phyloP scores from a whole-genome alignment of 148 eudicot genomes.

The Amaranthus hypochondriacus region DNA sequence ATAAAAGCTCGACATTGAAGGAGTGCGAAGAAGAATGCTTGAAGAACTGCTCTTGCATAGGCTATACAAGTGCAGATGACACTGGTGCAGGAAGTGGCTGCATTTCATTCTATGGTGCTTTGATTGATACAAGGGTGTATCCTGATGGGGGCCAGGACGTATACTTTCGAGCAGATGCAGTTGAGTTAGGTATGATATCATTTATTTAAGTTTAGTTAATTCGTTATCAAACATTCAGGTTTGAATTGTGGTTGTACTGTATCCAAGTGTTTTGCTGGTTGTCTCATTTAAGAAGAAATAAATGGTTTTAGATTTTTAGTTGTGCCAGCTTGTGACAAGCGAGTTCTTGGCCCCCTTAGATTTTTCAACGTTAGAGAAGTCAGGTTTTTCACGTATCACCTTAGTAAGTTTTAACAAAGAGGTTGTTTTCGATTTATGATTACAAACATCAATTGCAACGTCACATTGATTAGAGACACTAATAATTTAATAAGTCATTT shows the following conservation, averaged over 20 bases:
- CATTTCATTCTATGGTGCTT: slow-evolving; percentile 27
- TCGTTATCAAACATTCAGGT: background rate
- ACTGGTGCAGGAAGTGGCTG: slow-evolving; percentile 35
- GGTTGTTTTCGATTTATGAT: too few relatives aligned
- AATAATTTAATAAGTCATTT: too few relatives aligned
- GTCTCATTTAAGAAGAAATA: background rate
- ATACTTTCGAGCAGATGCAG: slow-evolving; percentile 36
- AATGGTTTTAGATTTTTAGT: too few relatives aligned
- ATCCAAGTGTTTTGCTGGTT: slow-evolving; percentile 2
- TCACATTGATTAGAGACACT: too few relatives aligned
- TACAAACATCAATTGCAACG: too few relatives aligned
- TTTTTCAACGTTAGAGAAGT: background rate
- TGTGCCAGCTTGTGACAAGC: background rate
- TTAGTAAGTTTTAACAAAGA: background rate
- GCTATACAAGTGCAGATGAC: slow-evolving; percentile 34
- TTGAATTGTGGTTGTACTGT: background rate
- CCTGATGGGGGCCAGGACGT: slow-evolving; percentile 42
- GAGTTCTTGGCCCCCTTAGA: background rate
- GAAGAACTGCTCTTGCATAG: slow-evolving; percentile 45
- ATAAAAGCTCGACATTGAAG: slow-evolving; percentile 19
- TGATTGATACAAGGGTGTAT: slow-evolving; percentile 38
- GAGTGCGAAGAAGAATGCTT: slow-evolving; percentile 35
- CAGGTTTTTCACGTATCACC: background rate
- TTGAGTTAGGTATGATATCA: slow-evolving; percentile 14
- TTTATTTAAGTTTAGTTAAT: background rate